Conservation (phyloP, 345 rosid genomes). For the Corchorus capsularis region DNA sequence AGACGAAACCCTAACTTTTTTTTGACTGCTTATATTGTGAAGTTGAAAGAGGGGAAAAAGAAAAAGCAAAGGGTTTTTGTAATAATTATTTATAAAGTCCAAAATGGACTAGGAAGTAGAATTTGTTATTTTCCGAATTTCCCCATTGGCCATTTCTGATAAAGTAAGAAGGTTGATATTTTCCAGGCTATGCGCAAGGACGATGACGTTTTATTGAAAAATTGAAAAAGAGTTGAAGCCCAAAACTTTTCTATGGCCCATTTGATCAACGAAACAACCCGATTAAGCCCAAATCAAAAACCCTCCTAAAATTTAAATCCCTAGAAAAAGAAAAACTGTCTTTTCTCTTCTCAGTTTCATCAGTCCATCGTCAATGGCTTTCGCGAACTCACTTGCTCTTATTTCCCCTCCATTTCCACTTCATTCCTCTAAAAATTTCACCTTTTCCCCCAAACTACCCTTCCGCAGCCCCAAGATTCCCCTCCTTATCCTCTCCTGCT, state of each 20-base stretch:
- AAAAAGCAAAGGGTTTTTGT: not conserved
- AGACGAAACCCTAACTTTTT: slow-evolving; percentile 7
- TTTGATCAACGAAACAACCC: not conserved
- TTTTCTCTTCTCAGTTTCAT: not conserved
- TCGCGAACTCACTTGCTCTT: slow-evolving; percentile 19
- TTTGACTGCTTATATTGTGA: not conserved
- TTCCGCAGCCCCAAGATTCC: slow-evolving; percentile 15
- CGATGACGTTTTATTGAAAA: not conserved
- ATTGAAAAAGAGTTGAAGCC: too few relatives aligned
- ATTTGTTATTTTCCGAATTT: not conserved
- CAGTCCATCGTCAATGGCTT: slow-evolving; percentile 32
- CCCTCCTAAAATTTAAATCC: slow-evolving; percentile 33
- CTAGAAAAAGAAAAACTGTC: not conserved
- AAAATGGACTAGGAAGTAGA: not conserved
- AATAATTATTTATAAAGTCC: not conserved
- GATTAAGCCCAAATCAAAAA: slow-evolving; percentile 30
- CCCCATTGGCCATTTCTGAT: not conserved
- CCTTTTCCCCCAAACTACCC: slow-evolving; percentile 18
- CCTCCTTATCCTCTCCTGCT: slow-evolving; percentile 30
- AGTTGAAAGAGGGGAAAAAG: not conserved
- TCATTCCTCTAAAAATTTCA: slow-evolving; percentile 27
- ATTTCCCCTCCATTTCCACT: slow-evolving; percentile 25
- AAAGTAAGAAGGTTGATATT: not conserved
- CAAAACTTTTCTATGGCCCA: not conserved
- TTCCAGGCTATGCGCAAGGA: not conserved